Evolutionary conservation across 176 grass and related monocot genomes (phyloP), one percentile per base, ranked within the genome.

Genomic region (Eleusine indica): DNA sequence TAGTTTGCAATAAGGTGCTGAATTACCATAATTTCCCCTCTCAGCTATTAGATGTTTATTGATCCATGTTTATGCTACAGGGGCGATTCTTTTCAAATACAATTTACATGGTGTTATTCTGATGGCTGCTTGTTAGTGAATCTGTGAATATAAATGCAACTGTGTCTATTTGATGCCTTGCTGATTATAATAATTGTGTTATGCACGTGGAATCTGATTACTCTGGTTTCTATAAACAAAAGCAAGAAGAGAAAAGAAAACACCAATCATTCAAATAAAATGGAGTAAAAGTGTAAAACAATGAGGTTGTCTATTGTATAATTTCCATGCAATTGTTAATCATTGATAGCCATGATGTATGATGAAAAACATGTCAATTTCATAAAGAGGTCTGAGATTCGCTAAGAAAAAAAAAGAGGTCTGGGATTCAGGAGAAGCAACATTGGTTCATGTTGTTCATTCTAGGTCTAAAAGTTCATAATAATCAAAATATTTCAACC

Each of bases 311-410:
- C 77, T 25, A 4, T 40, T 39, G 6, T 25, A 25, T 61, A 62
- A 25, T 25, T 80, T 54, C 19, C 16, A 80, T 12, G 51, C 47
- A 66, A 80, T 6, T 1, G 6, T 52, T 54, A 51, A 51, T 66
- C 29, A 0, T 5, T 67, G 10, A 17, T 35, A 9, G 3, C 52
- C 46, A 80, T 17, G 35, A 35, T 17, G 13, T 44, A 29, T 25
- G 25, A 80, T 60, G 21, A 60, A 29, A 70, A 81, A 1, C 17
- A 68, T 56, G 44, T 29, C 37, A 84, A 10, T 47, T 73, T 30
- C 61, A 84, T 9, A 32, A 25, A 25, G 25, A 25, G 25, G 25
- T 25, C 25, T 25, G 25, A 25, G 25, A 25, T 25, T 25, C 25
- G 25, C 25, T 25, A 25, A 25, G 25, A 25, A 25, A 25, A 25